Evolutionary conservation across 306 rosid species (phyloP).

Genomic region (Gynostemma pentaphyllum): DNA sequence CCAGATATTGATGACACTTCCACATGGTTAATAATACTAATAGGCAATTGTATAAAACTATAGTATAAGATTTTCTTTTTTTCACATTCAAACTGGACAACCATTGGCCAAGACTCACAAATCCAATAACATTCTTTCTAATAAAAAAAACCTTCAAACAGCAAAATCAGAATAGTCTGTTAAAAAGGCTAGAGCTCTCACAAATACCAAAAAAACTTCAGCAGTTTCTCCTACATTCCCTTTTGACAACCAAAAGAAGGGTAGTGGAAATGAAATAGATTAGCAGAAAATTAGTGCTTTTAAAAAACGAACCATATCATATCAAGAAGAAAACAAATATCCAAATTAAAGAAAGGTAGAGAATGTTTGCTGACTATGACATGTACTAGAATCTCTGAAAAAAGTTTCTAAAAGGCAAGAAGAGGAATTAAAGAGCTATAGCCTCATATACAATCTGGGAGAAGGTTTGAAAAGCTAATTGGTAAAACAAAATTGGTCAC

Average conservation of each 20-base stretch:
- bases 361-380: constrained; percentile 2
- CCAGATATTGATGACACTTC: too few relatives aligned
- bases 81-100: too few relatives aligned
- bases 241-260: neutral
- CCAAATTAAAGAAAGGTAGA: neutral
- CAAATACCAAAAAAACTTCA: neutral
- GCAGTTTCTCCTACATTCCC: neutral
- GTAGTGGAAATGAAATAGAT: neutral
- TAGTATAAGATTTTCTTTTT: too few relatives aligned
- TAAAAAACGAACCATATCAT: neutral
- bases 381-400: neutral
- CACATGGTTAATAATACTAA: too few relatives aligned
- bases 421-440: neutral
- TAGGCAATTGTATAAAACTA: too few relatives aligned
- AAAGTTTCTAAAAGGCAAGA: too few relatives aligned
- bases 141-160: neutral
- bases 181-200: neutral
- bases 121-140: too few relatives aligned
- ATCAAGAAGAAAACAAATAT: neutral
- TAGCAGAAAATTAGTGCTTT: neutral
- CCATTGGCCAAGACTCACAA: too few relatives aligned
- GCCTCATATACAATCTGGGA: constrained; percentile 7
- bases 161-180: neutral
- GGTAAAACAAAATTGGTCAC: constrained; percentile 2
- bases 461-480: neutral